A percentile compares a stretch with the other conserved stretches of the same genome.
These are phyloP conservation scores for Coprinopsis cinerea DNA, from an alignment of 768 basidiomycete genomes.

Conservation along the genomic window DNA sequence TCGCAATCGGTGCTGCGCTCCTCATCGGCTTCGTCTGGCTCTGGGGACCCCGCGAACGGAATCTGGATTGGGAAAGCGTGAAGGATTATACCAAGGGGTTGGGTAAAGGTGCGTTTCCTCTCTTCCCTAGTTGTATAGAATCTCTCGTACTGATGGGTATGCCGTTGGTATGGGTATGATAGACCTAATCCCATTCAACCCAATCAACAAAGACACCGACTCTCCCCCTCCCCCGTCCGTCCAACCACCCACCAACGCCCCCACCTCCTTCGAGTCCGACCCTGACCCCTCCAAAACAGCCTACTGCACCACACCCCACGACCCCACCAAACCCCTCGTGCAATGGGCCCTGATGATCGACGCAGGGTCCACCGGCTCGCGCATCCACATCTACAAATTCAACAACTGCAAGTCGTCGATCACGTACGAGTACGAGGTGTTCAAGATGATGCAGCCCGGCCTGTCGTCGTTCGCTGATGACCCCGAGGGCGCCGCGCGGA, in stretches of 20 bases:
- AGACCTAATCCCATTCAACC: slow-evolving; percentile 1
- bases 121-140: slow-evolving; percentile 6
- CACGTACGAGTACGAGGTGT: slow-evolving; percentile 88
- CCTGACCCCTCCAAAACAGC: slow-evolving; percentile 69
- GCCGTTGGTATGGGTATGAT: slow-evolving; percentile 6
- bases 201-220: slow-evolving; percentile 8
- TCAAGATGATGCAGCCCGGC: slow-evolving; percentile 77
- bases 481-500: slow-evolving; percentile 69
- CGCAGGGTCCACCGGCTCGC: slow-evolving; percentile 94
- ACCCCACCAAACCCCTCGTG: slow-evolving; percentile 50
- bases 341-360: slow-evolving; percentile 98
- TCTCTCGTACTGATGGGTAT: not conserved
- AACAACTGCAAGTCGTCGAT: slow-evolving; percentile 78
- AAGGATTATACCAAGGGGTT: slow-evolving; percentile 16
- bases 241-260: slow-evolving; percentile 21
- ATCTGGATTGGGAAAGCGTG: slow-evolving; percentile 13
- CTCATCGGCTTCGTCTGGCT: slow-evolving; percentile 61
- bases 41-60: slow-evolving; percentile 46
- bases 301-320: slow-evolving; percentile 58
- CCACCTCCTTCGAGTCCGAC: slow-evolving; percentile 65
- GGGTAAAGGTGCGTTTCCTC: not conserved
- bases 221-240: no score
- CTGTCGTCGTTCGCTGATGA: slow-evolving; percentile 56
- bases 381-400: slow-evolving; percentile 99
- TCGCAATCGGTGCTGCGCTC: slow-evolving; percentile 51